These are phyloP conservation scores for Globisporangium abappressorium DNA, from an alignment of 352 stramenopile genomes.

Conservation along the genomic window DNA sequence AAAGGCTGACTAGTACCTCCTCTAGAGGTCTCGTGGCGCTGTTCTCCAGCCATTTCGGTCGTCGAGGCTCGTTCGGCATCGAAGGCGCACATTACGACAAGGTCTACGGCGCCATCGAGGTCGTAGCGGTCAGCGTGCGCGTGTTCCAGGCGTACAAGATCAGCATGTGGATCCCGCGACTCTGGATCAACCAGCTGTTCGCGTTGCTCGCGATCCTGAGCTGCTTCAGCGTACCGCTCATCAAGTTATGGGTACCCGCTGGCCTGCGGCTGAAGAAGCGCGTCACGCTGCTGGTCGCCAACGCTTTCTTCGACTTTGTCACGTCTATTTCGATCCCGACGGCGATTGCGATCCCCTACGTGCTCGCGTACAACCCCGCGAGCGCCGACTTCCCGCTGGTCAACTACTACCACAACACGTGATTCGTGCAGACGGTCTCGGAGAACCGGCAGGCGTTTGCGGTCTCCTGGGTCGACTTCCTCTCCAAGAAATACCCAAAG, in stretches of 20 bases:
- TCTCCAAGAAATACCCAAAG: constrained; percentile 8
- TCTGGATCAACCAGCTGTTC: constrained; percentile 7
- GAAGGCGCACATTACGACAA: constrained; percentile 4
- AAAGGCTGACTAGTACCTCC: no score
- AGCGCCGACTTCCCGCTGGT: constrained; percentile 11
- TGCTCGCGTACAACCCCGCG: neutral
- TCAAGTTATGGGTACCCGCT: constrained; percentile 1
- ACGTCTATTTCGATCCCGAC: neutral
- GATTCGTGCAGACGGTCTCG: constrained; percentile 6
- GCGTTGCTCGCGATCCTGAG: neutral
- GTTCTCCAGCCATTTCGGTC: neutral
- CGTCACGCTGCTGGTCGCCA: constrained; percentile 6
- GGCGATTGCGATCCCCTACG: constrained; percentile 11
- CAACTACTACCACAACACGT: constrained; percentile 16
- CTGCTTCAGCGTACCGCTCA: constrained; percentile 5
- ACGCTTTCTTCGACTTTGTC: constrained; percentile 8
- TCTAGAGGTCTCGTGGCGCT: neutral
- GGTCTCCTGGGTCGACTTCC: constrained; percentile 12
- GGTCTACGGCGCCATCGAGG: neutral
- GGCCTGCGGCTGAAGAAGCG: constrained; percentile 2
- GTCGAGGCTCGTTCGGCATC: constrained; percentile 1
- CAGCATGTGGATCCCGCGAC: constrained; percentile 5
- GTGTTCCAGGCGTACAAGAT: constrained; percentile 6
- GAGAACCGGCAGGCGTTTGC: constrained; percentile 8
- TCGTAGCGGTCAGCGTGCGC: neutral